Base-by-base conservation (phyloP, 768 basidiomycete genomes). In the Trametes sanguinea region DNA sequence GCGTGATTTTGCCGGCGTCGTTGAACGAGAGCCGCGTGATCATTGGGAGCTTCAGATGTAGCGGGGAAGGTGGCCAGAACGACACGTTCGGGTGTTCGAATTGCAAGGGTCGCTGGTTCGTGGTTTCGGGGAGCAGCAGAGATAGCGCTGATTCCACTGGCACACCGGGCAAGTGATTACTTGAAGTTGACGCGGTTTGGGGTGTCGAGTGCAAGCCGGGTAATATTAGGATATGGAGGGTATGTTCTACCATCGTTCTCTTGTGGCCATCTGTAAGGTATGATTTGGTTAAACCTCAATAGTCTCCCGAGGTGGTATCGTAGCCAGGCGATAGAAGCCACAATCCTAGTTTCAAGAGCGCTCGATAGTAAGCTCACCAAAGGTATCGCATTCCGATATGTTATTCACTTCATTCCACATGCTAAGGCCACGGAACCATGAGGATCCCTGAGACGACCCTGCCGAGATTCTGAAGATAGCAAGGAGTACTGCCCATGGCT, bases 371-470 rank as follows among this genome's bases (percentile, higher is more conserved):
- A 4, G 74, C 80, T 57, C 68, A 90, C 90, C 90, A 70, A 90
- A 93, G 65, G 84, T 87, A 67, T 92, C 91, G 69, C 81, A 88
- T 74, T 92, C 90, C 67, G 83, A 87, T 51, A 91, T 78, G 64
- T 92, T 89, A 40, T 83, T 83, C 43, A 92, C 77, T 66, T 92
- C 89, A 4, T 83, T 86, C 90, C 90, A 92, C 42, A 87, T 80
- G 33, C 85, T 81, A 57, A 89, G 62, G 5, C 82, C 86, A 64
- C 81, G 84, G 71, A 90, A 89, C 72, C 86, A 81, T 14, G 81
- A 74, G 39, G 73, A 74, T 6, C 76, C 76, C 54, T 69, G 65
- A 43, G 63, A 51, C 17, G 55, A 40, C 33, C 74, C 45, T 78
- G 75, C 72, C 52, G 72, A 70, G 4, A 83, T 65, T 10, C 83